Evolutionary conservation across 2,329 filamentous ascomycete species (phyloP), one percentile per base, ranked within the genome.

Genomic region (Trichophaea hybrida): DNA sequence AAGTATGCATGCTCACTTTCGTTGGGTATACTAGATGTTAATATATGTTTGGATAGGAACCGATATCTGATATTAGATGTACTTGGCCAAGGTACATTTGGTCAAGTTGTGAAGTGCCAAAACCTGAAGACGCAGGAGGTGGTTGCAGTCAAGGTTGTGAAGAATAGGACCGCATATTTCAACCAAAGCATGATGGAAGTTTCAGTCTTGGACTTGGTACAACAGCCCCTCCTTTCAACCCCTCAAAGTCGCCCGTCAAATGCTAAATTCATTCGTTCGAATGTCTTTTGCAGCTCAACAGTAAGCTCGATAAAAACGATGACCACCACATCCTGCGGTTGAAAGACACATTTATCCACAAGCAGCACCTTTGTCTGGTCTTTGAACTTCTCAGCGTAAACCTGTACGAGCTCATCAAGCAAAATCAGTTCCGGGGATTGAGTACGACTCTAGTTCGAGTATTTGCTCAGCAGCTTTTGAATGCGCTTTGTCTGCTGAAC

Each of bases 121-220:
- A 98, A 98, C 69, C 74, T 98, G 68, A 96, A 95, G 75, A 97
- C 93, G 0, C 90, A 96, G 72, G 93, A 98, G 74, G 93, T 98
- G 43, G 93, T 98, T 49, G 93, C 93, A 2, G 93, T 98, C 67
- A 98, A 98, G 75, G 93, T 98, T 58, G 93, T 98, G 75, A 98
- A 98, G 75, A 98, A 98, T 73, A 84, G 91, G 69, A 98, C 93
- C 1, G 93, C 93, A 40, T 98, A 98, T 73, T 98, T 98, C 76
- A 98, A 98, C 71, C 93, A 98, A 73, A 97, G 93, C 73, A 98
- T 98, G 93, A 98, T 98, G 93, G 93, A 98, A 72, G 93, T 98
- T 35, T 98, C 93, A 1, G 93, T 98, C 31, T 78, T 98, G 60
- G 93, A 98, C 73, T 72, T 98, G 78, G 88, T 94, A 78, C 81